Evolutionary conservation across 768 basidiomycete species (phyloP).

Genomic region (Trametes cubensis): DNA sequence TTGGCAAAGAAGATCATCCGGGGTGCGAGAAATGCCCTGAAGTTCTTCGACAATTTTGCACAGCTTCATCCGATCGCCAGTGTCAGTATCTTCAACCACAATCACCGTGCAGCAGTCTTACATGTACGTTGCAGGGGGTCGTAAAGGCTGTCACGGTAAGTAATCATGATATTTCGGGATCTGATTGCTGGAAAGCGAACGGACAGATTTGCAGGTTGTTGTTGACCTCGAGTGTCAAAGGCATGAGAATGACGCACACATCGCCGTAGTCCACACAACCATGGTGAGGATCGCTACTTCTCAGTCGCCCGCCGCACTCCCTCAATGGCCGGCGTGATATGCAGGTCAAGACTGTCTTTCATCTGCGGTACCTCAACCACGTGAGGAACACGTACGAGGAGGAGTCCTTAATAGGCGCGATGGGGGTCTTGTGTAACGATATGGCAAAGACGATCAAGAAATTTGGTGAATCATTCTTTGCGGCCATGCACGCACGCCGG

Average conservation of each 20-base stretch:
- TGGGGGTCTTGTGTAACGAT: background rate
- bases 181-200: too few species aligned
- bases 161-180: too few species aligned
- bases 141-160: background rate
- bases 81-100: background rate
- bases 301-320: background rate
- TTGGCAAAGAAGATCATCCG: background rate
- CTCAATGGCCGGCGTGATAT: background rate
- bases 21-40: background rate
- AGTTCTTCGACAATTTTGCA: background rate
- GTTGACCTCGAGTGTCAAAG: background rate
- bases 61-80: background rate
- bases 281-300: background rate
- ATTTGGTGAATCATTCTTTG: background rate
- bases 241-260: background rate
- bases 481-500: too few species aligned
- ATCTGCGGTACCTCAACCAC: background rate
- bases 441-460: background rate
- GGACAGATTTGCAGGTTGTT: background rate
- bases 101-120: background rate
- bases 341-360: slow-evolving; percentile 4
- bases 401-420: background rate
- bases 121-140: background rate
- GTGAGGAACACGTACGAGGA: background rate
- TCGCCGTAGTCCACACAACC: background rate